Evolutionary conservation across 345 rosid species (phyloP).

Genomic region (Populus pruinosa): DNA sequence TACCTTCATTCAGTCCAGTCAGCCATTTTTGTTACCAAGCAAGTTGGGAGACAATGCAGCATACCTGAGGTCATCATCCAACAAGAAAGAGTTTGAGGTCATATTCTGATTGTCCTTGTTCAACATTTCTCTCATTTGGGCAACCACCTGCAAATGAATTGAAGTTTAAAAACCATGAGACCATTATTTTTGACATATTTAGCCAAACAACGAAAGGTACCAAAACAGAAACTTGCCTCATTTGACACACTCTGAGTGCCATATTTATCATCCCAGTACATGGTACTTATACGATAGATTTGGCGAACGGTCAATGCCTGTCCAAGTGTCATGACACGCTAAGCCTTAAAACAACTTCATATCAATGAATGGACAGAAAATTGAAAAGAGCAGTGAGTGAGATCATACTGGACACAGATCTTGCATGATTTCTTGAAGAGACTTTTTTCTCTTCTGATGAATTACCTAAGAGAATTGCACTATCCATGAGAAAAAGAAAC

Average conservation of each 20-base stretch:
- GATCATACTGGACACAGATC: constrained; percentile 87
- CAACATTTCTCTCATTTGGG: constrained; percentile 77
- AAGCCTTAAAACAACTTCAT: neutral
- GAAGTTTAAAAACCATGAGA: constrained; percentile 6
- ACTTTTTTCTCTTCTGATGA: constrained; percentile 94
- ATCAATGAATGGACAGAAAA: neutral
- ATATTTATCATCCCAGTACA: constrained; percentile 99
- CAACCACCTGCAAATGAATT: constrained; percentile 56
- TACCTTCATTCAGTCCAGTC: neutral
- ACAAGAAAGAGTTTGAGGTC: constrained; percentile 80
- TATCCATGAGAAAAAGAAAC: constrained; percentile 9
- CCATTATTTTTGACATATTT: constrained; percentile 1
- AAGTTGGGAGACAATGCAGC: neutral
- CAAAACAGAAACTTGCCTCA: constrained; percentile 51
- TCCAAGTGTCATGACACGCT: constrained; percentile 8
- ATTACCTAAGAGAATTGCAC: constrained; percentile 59
- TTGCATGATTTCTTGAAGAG: constrained; percentile 79
- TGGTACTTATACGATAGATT: constrained; percentile 94
- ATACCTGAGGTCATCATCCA: constrained; percentile 97
- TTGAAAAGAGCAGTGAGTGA: constrained; percentile 7
- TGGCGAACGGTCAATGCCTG: constrained; percentile 91
- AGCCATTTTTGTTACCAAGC: neutral
- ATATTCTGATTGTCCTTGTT: constrained; percentile 77
- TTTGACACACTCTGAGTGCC: constrained; percentile 96
- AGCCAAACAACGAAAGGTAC: neutral